Conservation (phyloP, 2,329 filamentous ascomycete species). For the Epichloe hybrida region DNA sequence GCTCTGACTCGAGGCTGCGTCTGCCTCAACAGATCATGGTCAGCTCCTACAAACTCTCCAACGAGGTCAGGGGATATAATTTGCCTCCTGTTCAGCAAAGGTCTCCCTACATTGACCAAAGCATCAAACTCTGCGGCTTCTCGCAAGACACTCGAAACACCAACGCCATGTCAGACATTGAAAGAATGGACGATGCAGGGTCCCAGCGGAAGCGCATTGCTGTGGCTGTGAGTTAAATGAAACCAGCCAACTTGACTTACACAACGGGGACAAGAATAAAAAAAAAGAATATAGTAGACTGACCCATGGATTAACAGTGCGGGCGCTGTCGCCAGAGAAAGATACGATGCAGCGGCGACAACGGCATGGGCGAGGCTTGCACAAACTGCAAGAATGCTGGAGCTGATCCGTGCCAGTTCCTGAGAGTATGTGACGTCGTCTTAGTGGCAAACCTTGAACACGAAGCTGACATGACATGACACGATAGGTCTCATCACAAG, state of each 20-base stretch:
- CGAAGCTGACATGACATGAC: background rate
- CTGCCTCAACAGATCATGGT: conserved; percentile 1
- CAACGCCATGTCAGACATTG: conserved; percentile 1
- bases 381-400: conserved; percentile 69
- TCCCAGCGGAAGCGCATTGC: conserved; percentile 44
- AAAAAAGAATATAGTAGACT: conserved; percentile 5
- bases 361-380: conserved; percentile 64
- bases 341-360: conserved; percentile 85
- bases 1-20: background rate
- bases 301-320: conserved; percentile 43
- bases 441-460: background rate
- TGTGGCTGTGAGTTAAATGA: conserved; percentile 36
- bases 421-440: conserved; percentile 46
- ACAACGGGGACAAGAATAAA: background rate
- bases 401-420: conserved; percentile 58
- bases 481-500: conserved; percentile 18
- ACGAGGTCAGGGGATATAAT: conserved; percentile 2
- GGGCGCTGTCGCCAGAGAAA: conserved; percentile 82
- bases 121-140: background rate
- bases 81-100: background rate
- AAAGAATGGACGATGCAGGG: conserved; percentile 21
- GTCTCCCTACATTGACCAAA: background rate
- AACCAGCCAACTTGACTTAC: background rate
- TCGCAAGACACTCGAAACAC: background rate
- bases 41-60: conserved; percentile 1